These are phyloP conservation scores for Claviceps humidiphila DNA, from an alignment of 2,329 filamentous ascomycete genomes.

Conservation along the genomic window DNA sequence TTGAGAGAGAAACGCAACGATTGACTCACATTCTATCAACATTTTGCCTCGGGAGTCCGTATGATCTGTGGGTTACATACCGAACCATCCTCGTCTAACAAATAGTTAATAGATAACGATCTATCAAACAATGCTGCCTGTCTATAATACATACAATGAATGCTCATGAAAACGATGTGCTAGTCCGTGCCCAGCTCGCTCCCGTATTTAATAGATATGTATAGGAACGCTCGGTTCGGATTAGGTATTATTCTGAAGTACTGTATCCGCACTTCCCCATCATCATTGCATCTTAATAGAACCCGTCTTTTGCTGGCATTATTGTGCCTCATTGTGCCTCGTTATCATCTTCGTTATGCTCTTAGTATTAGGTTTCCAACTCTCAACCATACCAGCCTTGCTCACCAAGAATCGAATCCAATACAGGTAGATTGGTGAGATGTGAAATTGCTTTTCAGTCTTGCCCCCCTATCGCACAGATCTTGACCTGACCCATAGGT, in stretches of 20 bases:
- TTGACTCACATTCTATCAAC: no score
- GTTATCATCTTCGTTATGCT: background rate
- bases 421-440: background rate
- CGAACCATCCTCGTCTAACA: background rate
- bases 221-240: no score
- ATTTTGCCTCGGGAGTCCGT: no score
- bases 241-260: no score
- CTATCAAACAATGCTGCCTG: background rate
- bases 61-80: background rate
- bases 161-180: background rate
- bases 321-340: background rate
- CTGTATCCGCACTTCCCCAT: background rate
- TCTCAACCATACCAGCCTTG: no score
- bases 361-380: background rate
- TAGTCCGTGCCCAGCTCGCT: background rate
- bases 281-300: background rate
- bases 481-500: constrained; percentile 19
- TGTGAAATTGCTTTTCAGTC: background rate
- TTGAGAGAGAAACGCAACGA: no score
- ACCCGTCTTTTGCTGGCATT: background rate
- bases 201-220: no score
- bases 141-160: background rate
- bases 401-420: background rate
- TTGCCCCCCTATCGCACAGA: constrained; percentile 12
- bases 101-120: background rate